These are phyloP conservation scores for Aspergillus eucalypticola DNA, from an alignment of 2,329 filamentous ascomycete species.

Conservation along the genomic window DNA sequence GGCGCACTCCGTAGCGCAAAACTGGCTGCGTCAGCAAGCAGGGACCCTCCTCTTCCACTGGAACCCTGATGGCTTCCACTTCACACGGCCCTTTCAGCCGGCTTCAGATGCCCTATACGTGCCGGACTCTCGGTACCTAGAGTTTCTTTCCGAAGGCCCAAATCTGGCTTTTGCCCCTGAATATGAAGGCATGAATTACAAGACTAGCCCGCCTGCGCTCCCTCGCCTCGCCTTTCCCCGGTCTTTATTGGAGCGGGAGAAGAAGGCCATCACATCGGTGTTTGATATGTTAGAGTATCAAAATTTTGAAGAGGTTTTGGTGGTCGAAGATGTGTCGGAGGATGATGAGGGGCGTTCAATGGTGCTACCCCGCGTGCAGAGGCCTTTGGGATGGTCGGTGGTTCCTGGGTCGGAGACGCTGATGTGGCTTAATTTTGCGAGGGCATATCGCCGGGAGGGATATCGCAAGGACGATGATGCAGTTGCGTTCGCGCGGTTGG, in stretches of 20 bases:
- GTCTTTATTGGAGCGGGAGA: background rate
- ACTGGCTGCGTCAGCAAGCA: background rate
- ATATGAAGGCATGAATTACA: background rate
- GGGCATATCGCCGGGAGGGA: background rate
- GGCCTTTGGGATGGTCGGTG: background rate
- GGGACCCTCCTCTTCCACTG: background rate
- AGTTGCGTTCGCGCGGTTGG: background rate
- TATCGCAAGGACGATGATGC: background rate
- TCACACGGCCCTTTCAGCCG: background rate
- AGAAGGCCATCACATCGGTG: background rate
- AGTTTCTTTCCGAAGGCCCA: background rate
- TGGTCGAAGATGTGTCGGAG: background rate
- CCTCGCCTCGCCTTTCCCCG: background rate
- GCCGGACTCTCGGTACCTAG: background rate
- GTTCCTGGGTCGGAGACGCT: background rate
- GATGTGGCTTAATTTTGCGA: background rate
- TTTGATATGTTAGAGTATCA: background rate
- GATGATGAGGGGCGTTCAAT: slow-evolving; percentile 29
- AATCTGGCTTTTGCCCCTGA: background rate
- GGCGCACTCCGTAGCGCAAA: background rate
- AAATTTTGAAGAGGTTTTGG: background rate
- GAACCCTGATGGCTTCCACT: background rate
- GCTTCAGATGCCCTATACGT: background rate
- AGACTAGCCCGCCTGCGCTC: background rate
- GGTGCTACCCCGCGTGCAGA: slow-evolving; percentile 9